Conservation (phyloP, 1,139 yeast genomes). For the Komagataea norvegica region DNA sequence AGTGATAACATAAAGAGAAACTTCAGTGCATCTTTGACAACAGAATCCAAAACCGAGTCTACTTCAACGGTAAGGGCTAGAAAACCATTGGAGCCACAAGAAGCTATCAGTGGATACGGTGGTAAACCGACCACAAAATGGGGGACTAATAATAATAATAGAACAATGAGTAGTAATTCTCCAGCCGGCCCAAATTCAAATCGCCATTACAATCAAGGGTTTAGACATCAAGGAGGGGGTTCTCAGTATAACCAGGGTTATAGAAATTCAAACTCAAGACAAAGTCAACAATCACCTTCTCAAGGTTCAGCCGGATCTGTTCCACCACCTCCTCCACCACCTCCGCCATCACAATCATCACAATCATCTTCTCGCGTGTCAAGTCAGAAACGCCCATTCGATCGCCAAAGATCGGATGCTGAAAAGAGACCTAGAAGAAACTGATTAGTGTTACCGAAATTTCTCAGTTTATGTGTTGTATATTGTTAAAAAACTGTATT, state of each 20-base stretch:
- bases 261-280: not conserved
- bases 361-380: not conserved
- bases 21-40: not conserved
- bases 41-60: not conserved
- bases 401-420: constrained; percentile 6
- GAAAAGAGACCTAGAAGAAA: constrained; percentile 12
- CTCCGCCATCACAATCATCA: not conserved
- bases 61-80: not conserved
- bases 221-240: constrained; percentile 1
- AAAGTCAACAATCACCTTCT: not conserved
- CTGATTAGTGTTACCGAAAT: too few species aligned
- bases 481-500: too few species aligned
- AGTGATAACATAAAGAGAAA: constrained; percentile 4
- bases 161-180: not conserved
- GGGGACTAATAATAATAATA: constrained; percentile 1
- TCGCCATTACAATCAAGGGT: constrained; percentile 2
- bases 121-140: constrained; percentile 1
- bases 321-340: constrained; percentile 9
- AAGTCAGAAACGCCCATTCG: constrained; percentile 2
- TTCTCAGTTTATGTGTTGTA: too few species aligned
- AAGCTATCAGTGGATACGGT: not conserved
- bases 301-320: not conserved
- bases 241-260: constrained; percentile 7
- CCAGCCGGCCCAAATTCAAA: not conserved
- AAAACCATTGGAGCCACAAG: constrained; percentile 7